Conservation (phyloP, 2,329 filamentous ascomycete species). For the Chlorencoelia australis region DNA sequence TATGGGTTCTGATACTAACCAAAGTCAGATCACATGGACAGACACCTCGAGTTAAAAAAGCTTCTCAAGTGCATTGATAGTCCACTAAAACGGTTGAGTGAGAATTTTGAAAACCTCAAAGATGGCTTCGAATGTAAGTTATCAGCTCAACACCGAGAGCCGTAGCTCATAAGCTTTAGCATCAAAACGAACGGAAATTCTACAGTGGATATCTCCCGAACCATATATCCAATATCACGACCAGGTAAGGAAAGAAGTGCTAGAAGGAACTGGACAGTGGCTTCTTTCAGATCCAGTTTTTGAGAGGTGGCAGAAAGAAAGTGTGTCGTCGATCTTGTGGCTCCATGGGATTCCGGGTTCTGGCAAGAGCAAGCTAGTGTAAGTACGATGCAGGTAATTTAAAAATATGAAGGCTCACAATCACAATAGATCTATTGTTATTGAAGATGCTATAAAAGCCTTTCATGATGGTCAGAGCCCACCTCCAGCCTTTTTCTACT, state of each 20-base stretch:
- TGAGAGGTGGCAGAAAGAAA: slow-evolving; percentile 21
- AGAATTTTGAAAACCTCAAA: no score
- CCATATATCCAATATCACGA: no score
- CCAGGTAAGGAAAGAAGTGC: slow-evolving; percentile 4
- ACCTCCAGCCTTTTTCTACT: slow-evolving; percentile 23
- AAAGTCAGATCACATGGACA: no score
- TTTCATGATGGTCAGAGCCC: not conserved
- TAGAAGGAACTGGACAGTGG: slow-evolving; percentile 18
- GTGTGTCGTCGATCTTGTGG: slow-evolving; percentile 27
- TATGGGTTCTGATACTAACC: no score
- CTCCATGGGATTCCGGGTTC: slow-evolving; percentile 28
- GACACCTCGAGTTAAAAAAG: no score
- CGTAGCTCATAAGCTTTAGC: no score
- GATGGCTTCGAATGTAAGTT: no score
- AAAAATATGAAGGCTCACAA: not conserved
- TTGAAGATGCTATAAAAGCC: slow-evolving; percentile 5
- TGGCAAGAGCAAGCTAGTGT: slow-evolving; percentile 27
- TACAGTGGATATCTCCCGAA: no score
- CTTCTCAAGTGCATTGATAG: no score
- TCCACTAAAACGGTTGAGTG: no score
- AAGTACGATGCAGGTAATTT: not conserved
- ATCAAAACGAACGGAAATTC: no score
- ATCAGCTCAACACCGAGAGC: no score
- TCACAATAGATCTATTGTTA: slow-evolving; percentile 3
- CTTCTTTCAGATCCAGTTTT: slow-evolving; percentile 16